Base-by-base conservation (phyloP, 1,284 basidiomycete genomes). In the Ceratobasidium sp. region DNA sequence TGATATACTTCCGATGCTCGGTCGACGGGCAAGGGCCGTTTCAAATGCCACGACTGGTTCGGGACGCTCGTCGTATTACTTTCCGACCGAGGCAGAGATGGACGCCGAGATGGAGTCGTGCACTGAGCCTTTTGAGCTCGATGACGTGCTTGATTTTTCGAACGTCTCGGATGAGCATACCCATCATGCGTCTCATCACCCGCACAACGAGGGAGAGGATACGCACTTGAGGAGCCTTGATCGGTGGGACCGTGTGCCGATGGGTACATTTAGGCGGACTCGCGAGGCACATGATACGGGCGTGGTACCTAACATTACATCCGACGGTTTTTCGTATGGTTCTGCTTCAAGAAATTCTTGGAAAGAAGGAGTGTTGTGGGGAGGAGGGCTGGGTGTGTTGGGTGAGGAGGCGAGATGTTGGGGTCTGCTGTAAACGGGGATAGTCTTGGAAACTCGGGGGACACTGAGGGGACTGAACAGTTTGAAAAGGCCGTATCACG, bases 221-320 rank as follows among this genome's bases (percentile, higher is more conserved):
- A 15, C 15, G 10, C 68, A 58, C 25, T 38, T 71, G 49, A 42
- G 54, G 29, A 72, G 64, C 45, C 43, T 71, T 12, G 64, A 55
- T 42, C 72, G 72, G 6, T 71, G 72, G 72, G 68, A 69, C 25
- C 67, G 72, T 29, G 64, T 73, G 5, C 72, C 72, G 7, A 71
- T 73, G 67, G 69, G 70, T 6, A 71, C 71, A 15, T 73, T 71
- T 58, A 40, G 71, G 12, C 68, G 60, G 2, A 56, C 71, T 12
- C 69, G 71, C 25, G 69, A 69, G 45, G 32, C 69, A 34, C 60
- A 69, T 10, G 55, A 53, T 34, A 55, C 56, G 2, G 58, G 68
- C 4, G 55, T 38, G 4, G 58, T 40, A 12, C 47, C 45, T 40
- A 56, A 47, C 20, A 27, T 38, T 17, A 32, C 60, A 7, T 62